Evolutionary conservation across 148 eudicot genomes (phyloP).

Genomic region (Dianthus caryophyllus): DNA sequence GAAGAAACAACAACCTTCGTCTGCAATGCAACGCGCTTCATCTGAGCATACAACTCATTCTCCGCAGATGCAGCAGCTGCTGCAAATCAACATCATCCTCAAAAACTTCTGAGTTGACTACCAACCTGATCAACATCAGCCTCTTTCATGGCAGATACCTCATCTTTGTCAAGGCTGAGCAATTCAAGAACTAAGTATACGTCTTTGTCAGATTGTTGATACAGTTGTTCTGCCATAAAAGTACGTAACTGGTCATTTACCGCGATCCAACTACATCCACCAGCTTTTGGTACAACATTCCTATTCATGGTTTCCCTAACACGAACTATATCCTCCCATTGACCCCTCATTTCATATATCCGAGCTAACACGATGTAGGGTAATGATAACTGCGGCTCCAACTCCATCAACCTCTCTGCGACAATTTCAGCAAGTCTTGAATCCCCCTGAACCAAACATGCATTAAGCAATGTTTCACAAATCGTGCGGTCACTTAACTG

Average conservation of each 20-base stretch:
- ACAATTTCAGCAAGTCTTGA: conserved; percentile 49
- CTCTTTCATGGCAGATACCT: conserved; percentile 12
- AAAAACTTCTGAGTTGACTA: not conserved
- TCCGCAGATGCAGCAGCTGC: too few species aligned
- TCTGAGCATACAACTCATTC: too few species aligned
- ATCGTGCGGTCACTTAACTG: conserved; percentile 32
- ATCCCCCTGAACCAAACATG: conserved; percentile 37
- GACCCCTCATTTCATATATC: conserved; percentile 57
- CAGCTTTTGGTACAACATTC: conserved; percentile 29
- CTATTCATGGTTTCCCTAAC: conserved; percentile 54
- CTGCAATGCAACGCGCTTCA: too few species aligned
- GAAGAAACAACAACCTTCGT: too few species aligned
- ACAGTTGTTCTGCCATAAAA: conserved; percentile 42
- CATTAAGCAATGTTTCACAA: conserved; percentile 50
- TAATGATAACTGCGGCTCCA: conserved; percentile 47
- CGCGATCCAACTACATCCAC: conserved; percentile 60
- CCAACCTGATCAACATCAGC: conserved; percentile 4
- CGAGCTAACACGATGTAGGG: conserved; percentile 54
- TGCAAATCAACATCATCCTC: too few species aligned
- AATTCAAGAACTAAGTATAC: conserved; percentile 41
- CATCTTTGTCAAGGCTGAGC: conserved; percentile 40
- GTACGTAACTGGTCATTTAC: conserved; percentile 29
- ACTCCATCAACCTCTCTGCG: conserved; percentile 44
- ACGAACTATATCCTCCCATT: conserved; percentile 73
- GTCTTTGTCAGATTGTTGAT: conserved; percentile 37